Evolutionary conservation across 768 basidiomycete genomes (phyloP), one percentile per base, ranked within the genome.

Genomic region (Phaeolepiota aurea): DNA sequence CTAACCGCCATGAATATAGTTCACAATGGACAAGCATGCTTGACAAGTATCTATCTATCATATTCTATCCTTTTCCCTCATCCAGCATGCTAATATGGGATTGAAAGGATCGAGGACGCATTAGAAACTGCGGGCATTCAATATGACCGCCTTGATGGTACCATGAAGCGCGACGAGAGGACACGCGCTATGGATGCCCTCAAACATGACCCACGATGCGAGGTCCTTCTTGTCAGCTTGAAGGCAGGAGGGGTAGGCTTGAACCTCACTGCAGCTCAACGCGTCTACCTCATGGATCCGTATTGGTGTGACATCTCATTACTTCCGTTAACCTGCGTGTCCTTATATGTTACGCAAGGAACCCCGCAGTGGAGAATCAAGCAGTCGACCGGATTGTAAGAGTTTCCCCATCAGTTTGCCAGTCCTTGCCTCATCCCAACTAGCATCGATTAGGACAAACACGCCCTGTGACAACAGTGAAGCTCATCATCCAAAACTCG

Each of bases 371-470:
- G 3, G 92, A 98, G 65, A 92, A 96, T 54, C 94, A 97, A 62
- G 94, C 93, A 14, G 89, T 97, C 20, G 96, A 99, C 64, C 87
- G 94, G 38, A 94, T 96, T 48, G 91, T 96, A 52, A 61, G 87
- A 7, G 9, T 14, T 10, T 9, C 9, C 28, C 14, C 28, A 31
- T 10, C 9, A 10, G 14, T 31, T 14, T 31, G 28, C 14, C 32
- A 20, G 10, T 13, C 20, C 13, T 30, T 15, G 11, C 11, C 18
- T 35, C 10, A 35, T 11, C 11, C 16, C 5, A 20, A 40, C 20
- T 54, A 94, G 88, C 96, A 99, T 61, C 93, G 96, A 38, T 72
- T 99, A 32, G 96, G 96, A 16, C 96, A 98, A 59, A 93, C 84
- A 1, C 75, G 80, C 41, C 87, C 90, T 1, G 96, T 99, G 11